These are phyloP conservation scores for Penicillium angulare DNA, from an alignment of 495 filamentous ascomycete species.

Conservation along the genomic window DNA sequence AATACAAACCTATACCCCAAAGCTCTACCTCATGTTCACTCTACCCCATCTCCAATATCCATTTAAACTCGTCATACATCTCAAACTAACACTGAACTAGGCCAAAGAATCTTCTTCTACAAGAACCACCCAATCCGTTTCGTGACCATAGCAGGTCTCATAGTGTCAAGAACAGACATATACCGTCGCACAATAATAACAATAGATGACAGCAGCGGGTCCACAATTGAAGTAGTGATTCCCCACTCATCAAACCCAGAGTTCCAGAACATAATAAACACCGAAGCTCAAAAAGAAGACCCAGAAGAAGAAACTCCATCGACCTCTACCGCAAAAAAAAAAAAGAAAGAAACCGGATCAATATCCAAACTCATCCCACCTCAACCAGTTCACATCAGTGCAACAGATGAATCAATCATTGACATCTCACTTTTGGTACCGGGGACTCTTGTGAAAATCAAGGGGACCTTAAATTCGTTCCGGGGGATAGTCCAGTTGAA, in stretches of 20 bases:
- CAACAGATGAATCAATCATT: slow-evolving; percentile 29
- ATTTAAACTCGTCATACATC: background rate
- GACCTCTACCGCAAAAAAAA: too few relatives aligned
- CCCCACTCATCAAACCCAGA: slow-evolving; percentile 12
- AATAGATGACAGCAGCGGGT: slow-evolving; percentile 84
- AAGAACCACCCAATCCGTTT: slow-evolving; percentile 88
- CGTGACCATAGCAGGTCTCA: slow-evolving; percentile 69
- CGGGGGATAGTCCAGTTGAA: slow-evolving; percentile 63
- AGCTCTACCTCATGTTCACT: background rate
- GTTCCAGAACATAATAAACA: too few relatives aligned
- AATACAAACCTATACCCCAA: too few relatives aligned
- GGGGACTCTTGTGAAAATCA: slow-evolving; percentile 71
- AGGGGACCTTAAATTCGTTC: slow-evolving; percentile 67
- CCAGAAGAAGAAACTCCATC: too few relatives aligned
- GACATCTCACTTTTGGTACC: slow-evolving; percentile 56
- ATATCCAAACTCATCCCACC: background rate
- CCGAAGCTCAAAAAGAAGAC: slow-evolving; percentile 2
- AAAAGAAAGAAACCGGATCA: background rate
- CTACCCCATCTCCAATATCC: background rate
- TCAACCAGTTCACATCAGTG: slow-evolving; percentile 19
- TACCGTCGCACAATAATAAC: slow-evolving; percentile 60
- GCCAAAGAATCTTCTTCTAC: slow-evolving; percentile 73
- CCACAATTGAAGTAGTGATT: slow-evolving; percentile 61
- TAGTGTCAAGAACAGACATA: slow-evolving; percentile 73
- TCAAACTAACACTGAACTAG: slow-evolving; percentile 34